These are phyloP conservation scores for Strobilomyces echinocephalus DNA, from an alignment of 768 basidiomycete species.

Conservation along the genomic window DNA sequence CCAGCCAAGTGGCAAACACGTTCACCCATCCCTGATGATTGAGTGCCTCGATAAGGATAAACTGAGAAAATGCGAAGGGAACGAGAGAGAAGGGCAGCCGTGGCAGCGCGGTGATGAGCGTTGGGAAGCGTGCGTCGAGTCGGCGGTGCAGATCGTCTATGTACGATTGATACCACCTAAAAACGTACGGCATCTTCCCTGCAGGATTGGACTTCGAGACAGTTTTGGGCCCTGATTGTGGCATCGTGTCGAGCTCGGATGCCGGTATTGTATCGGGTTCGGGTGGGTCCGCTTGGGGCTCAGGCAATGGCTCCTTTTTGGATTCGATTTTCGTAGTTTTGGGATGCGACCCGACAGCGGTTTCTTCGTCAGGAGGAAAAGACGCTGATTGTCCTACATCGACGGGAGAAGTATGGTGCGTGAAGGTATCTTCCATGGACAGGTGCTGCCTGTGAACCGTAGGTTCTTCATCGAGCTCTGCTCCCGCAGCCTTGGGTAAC, in stretches of 20 bases:
- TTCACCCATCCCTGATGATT: conserved; percentile 82
- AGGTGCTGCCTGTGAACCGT: background rate
- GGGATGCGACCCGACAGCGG: background rate
- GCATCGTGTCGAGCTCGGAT: no score
- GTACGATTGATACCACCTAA: background rate
- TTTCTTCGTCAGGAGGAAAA: background rate
- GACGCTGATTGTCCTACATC: background rate
- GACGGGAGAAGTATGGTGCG: background rate
- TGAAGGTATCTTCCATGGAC: background rate
- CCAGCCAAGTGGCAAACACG: conserved; percentile 70
- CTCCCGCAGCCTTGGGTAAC: background rate
- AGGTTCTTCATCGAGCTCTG: background rate
- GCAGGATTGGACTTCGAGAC: background rate
- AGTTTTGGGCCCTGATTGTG: no score
- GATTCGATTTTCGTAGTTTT: background rate
- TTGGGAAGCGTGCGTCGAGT: conserved; percentile 55
- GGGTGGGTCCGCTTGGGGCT: background rate
- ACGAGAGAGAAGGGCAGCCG: conserved; percentile 78
- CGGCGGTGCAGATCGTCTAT: background rate
- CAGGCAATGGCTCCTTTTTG: background rate
- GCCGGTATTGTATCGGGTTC: no score
- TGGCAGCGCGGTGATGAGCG: conserved; percentile 59
- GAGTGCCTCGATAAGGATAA: conserved; percentile 34
- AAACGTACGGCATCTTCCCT: background rate
- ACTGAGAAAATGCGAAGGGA: conserved; percentile 87